Conservation (phyloP, 2,329 filamentous ascomycete genomes). For the Xylaria sp. region DNA sequence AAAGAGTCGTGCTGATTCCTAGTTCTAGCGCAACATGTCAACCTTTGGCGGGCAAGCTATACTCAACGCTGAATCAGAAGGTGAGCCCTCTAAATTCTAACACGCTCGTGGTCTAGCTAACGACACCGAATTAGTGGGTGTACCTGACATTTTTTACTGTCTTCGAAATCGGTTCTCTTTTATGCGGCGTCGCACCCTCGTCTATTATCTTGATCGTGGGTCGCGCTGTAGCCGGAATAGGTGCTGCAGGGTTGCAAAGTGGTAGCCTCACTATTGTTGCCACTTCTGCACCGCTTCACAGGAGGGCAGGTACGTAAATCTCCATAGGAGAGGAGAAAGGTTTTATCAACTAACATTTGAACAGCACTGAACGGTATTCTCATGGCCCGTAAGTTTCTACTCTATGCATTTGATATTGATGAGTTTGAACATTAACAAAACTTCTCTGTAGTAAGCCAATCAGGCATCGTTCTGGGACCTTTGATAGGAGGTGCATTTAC, state of each 20-base stretch:
- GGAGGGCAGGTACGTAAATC: not conserved
- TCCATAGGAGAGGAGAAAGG: too few relatives aligned
- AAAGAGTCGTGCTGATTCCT: too few relatives aligned
- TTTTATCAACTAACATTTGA: too few relatives aligned
- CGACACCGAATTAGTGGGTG: not conserved
- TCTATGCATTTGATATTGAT: too few relatives aligned
- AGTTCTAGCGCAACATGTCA: too few relatives aligned
- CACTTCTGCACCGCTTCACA: not conserved
- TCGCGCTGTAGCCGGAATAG: not conserved
- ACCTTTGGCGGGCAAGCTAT: too few relatives aligned
- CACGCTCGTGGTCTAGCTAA: too few relatives aligned
- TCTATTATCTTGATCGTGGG: not conserved
- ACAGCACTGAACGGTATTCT: too few relatives aligned
- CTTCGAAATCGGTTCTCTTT: not conserved
- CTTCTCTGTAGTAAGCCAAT: not conserved
- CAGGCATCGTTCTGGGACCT: not conserved
- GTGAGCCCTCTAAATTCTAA: too few relatives aligned
- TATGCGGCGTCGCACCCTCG: not conserved
- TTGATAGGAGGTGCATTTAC: slow-evolving; percentile 1
- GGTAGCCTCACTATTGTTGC: not conserved
- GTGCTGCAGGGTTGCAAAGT: not conserved
- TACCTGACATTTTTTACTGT: not conserved
- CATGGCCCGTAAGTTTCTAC: not conserved
- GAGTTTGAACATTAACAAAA: not conserved
- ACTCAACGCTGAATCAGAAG: too few relatives aligned